Percentiles rank a stretch among this genome's conserved stretches.
phyloP scores from a whole-genome alignment of 2,329 filamentous ascomycete species.

The Byssochlamys sp. region DNA sequence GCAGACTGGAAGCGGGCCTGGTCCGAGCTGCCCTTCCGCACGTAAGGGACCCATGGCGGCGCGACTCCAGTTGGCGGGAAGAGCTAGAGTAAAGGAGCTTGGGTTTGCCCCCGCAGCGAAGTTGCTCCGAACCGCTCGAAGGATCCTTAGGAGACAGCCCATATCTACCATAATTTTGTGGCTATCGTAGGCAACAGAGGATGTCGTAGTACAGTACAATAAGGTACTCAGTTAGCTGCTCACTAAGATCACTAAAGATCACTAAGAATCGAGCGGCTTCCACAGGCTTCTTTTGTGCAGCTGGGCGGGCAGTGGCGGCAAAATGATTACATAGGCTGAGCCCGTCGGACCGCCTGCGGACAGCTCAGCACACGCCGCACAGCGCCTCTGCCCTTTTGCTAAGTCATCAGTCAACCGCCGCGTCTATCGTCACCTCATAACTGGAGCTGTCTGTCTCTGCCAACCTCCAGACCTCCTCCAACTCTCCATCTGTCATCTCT shows the following conservation, averaged over 20 bases:
- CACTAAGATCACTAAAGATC: not conserved
- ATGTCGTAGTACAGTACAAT: constrained; percentile 2
- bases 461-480: constrained; percentile 16
- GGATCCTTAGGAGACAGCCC: not conserved
- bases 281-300: constrained; percentile 26
- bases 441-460: constrained; percentile 21
- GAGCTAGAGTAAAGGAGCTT: not conserved
- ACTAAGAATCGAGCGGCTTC: constrained; percentile 23
- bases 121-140: not conserved
- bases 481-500: constrained; percentile 8
- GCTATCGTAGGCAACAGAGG: constrained; percentile 4
- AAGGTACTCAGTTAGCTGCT: not conserved
- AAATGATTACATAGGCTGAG: not conserved
- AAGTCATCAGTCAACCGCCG: constrained; percentile 18
- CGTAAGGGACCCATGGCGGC: not conserved
- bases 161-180: not conserved
- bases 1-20: too few relatives aligned
- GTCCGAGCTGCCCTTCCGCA: too few relatives aligned
- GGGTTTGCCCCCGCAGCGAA: not conserved
- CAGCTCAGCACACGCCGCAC: constrained; percentile 5
- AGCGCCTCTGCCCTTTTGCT: constrained; percentile 15
- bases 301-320: constrained; percentile 17
- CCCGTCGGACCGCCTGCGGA: constrained; percentile 1
- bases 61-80: too few relatives aligned
- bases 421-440: constrained; percentile 31